Percentiles rank a stretch among this genome's conserved stretches.
These are phyloP conservation scores for Coniella lustricola DNA, from an alignment of 2,329 filamentous ascomycete genomes.

Conservation along the genomic window DNA sequence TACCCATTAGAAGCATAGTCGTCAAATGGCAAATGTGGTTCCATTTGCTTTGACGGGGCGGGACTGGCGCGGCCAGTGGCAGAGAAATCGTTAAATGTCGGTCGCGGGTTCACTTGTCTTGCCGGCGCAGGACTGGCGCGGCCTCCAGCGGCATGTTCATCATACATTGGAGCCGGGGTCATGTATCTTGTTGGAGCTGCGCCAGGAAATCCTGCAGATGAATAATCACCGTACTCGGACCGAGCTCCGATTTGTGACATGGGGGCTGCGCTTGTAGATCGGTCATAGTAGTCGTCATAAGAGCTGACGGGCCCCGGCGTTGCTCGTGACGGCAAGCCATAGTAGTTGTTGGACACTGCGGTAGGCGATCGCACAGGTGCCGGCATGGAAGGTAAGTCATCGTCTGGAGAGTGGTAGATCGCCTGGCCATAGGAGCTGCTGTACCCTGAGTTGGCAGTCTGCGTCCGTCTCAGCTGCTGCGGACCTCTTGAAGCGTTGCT, in stretches of 20 bases:
- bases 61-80: too few species aligned
- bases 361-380: constrained; percentile 21
- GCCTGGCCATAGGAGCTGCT: constrained; percentile 17
- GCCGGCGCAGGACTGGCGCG: neutral
- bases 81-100: neutral
- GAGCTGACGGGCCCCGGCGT: constrained; percentile 11
- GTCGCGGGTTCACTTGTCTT: neutral
- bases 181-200: constrained; percentile 24
- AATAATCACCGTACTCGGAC: constrained; percentile 17
- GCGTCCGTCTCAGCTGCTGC: constrained; percentile 21
- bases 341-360: constrained; percentile 13
- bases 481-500: constrained; percentile 10
- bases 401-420: constrained; percentile 16
- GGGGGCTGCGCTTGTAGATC: constrained; percentile 11
- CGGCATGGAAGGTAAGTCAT: constrained; percentile 21
- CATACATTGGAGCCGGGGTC: constrained; percentile 12
- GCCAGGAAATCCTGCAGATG: constrained; percentile 21
- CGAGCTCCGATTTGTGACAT: constrained; percentile 6
- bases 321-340: constrained; percentile 14
- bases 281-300: constrained; percentile 14
- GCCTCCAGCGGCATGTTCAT: constrained; percentile 12
- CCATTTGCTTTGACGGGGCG: too few species aligned
- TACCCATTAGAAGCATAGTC: too few species aligned
- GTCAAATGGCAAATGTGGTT: too few species aligned
- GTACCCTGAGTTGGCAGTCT: constrained; percentile 21